A percentile compares a stretch with the other conserved stretches of the same genome.
Conservation (phyloP, 2,329 filamentous ascomycete species). For the Blumeria graminis region DNA sequence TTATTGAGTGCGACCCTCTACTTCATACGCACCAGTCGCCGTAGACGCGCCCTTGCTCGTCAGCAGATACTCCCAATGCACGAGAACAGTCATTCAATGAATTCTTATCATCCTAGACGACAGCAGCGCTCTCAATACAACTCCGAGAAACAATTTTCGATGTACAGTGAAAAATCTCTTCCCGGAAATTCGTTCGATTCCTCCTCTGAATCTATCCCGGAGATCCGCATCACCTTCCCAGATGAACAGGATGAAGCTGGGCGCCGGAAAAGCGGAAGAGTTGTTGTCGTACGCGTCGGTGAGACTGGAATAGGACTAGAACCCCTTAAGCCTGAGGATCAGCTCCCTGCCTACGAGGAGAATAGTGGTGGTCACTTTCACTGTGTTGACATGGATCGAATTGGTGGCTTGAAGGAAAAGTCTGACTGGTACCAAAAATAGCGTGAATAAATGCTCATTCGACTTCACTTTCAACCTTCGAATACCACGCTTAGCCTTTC, state of each 20-base stretch:
- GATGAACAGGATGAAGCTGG: slow-evolving; percentile 78
- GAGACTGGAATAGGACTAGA: slow-evolving; percentile 75
- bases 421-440: slow-evolving; percentile 9
- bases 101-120: slow-evolving; percentile 27
- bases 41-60: slow-evolving; percentile 20
- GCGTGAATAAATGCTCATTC: background rate
- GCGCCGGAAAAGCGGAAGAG: slow-evolving; percentile 58
- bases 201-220: slow-evolving; percentile 62
- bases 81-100: slow-evolving; percentile 22
- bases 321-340: slow-evolving; percentile 50
- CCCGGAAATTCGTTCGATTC: slow-evolving; percentile 53
- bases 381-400: slow-evolving; percentile 80
- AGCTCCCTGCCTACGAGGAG: slow-evolving; percentile 73
- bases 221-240: slow-evolving; percentile 96
- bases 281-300: slow-evolving; percentile 77
- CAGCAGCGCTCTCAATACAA: slow-evolving; percentile 27
- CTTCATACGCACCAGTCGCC: slow-evolving; percentile 44
- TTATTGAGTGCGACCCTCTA: slow-evolving; percentile 43
- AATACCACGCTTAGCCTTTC: no score
- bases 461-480: no score
- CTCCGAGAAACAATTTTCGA: slow-evolving; percentile 44
- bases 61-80: slow-evolving; percentile 40
- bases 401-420: slow-evolving; percentile 89
- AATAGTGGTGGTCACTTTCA: slow-evolving; percentile 61
- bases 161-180: slow-evolving; percentile 58